phyloP scores from a whole-genome alignment of 2,329 filamentous ascomycete species.

The Grosmannia penicillata region DNA sequence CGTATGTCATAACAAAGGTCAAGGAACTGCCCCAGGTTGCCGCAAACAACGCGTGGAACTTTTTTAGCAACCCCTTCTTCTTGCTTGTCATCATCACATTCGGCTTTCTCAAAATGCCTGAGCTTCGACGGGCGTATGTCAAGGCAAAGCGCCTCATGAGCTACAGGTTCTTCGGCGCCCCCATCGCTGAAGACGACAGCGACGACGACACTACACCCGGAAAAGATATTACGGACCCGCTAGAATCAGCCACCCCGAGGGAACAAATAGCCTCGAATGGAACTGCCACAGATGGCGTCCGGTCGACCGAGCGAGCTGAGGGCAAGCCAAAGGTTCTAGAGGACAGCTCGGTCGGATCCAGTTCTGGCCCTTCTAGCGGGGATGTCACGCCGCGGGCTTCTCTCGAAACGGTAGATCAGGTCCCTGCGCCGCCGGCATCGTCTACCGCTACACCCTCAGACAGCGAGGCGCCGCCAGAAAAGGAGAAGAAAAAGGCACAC shows the following conservation, averaged over 20 bases:
- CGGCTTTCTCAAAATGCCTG: slow-evolving; percentile 23
- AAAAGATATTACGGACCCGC: too few species aligned
- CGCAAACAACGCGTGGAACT: slow-evolving; percentile 34
- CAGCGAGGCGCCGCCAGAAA: slow-evolving; percentile 19
- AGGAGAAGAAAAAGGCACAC: slow-evolving; percentile 50
- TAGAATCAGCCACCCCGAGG: too few species aligned
- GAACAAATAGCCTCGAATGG: too few species aligned
- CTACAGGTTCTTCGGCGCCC: neutral
- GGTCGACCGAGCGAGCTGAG: too few species aligned
- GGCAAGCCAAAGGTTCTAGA: too few species aligned
- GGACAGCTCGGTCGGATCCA: too few species aligned
- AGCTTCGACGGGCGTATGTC: slow-evolving; percentile 11
- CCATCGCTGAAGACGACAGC: neutral
- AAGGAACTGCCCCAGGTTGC: slow-evolving; percentile 35
- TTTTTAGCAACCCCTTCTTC: slow-evolving; percentile 39
- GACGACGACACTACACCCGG: too few species aligned
- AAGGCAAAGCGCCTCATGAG: slow-evolving; percentile 7
- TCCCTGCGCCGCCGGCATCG: too few species aligned
- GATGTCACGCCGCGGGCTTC: too few species aligned
- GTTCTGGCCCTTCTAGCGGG: too few species aligned
- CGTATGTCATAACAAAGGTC: slow-evolving; percentile 31
- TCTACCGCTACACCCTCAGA: neutral
- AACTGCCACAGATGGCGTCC: too few species aligned
- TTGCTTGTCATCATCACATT: slow-evolving; percentile 29
- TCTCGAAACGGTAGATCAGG: neutral